Evolutionary conservation across 176 grass and related monocot genomes (phyloP).

Genomic region (Rhynchospora breviuscula): DNA sequence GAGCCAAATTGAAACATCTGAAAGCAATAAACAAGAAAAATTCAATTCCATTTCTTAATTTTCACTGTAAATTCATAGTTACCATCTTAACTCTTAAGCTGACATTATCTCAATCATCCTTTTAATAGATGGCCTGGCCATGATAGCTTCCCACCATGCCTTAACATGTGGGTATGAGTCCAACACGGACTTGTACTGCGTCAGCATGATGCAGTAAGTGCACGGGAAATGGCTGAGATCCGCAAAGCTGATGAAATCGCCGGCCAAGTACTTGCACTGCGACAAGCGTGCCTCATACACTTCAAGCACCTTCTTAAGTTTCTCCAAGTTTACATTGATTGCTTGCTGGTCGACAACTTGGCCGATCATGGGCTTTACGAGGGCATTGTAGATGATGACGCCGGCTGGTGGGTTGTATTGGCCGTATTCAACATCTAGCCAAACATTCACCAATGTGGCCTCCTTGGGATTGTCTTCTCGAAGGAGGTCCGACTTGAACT

Average conservation of each 20-base stretch:
- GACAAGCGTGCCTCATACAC: constrained; percentile 41
- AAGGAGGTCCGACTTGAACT: too few relatives aligned
- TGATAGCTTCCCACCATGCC: constrained; percentile 29
- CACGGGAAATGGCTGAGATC: constrained; percentile 40
- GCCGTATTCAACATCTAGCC: background rate
- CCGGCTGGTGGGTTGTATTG: background rate
- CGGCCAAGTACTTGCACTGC: constrained; percentile 33
- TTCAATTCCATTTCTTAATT: too few relatives aligned
- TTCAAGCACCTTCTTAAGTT: constrained; percentile 30
- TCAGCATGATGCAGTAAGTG: constrained; percentile 10
- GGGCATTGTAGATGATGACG: constrained; percentile 27
- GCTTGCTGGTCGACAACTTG: constrained; percentile 18
- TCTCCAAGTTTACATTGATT: constrained; percentile 18
- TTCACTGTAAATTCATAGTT: too few relatives aligned
- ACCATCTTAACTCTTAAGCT: background rate
- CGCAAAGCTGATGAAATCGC: constrained; percentile 43
- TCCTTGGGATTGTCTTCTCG: background rate
- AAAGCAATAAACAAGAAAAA: too few relatives aligned
- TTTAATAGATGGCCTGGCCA: constrained; percentile 18
- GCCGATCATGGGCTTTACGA: constrained; percentile 4
- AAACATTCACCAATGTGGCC: background rate
- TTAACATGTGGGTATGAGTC: constrained; percentile 39
- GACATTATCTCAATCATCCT: background rate
- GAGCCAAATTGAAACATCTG: too few relatives aligned
- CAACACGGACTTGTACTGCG: constrained; percentile 21